A percentile compares a stretch with the other conserved stretches of the same genome.
These are phyloP conservation scores for Lichina pygmaea DNA, from an alignment of 495 filamentous ascomycete genomes.

Conservation along the genomic window DNA sequence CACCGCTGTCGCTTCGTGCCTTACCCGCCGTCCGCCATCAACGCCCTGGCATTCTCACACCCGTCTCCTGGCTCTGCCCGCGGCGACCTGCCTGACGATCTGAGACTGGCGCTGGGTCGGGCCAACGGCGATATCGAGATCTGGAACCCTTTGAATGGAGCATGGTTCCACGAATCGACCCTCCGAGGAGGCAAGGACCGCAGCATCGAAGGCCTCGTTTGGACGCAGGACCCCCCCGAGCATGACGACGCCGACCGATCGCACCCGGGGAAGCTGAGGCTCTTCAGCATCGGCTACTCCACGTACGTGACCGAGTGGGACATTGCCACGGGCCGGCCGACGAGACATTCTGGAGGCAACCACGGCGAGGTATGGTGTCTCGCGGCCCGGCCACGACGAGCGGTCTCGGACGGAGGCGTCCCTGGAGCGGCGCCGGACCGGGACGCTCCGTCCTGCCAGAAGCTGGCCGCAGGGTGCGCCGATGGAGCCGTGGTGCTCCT, in stretches of 20 bases:
- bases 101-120: conserved; percentile 68
- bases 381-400: conserved; percentile 46
- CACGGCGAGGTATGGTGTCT: conserved; percentile 95
- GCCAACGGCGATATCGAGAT: conserved; percentile 95
- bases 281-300: conserved; percentile 94
- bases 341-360: conserved; percentile 66
- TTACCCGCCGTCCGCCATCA: conserved; percentile 83
- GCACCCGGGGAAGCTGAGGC: conserved; percentile 44
- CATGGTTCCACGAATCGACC: conserved; percentile 74
- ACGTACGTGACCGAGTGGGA: conserved; percentile 87
- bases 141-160: conserved; percentile 72
- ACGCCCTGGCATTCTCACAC: conserved; percentile 82
- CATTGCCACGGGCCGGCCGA: conserved; percentile 43
- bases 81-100: conserved; percentile 19
- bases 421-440: conserved; percentile 3
- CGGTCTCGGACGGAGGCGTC: conserved; percentile 15
- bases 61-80: conserved; percentile 27
- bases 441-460: conserved; percentile 23
- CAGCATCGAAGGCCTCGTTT: conserved; percentile 71
- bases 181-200: conserved; percentile 63
- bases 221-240: conserved; percentile 68
- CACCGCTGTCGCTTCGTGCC: conserved; percentile 92
- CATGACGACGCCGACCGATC: conserved; percentile 29
- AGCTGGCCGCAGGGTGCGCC: conserved; percentile 69
- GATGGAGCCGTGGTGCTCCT: conserved; percentile 73